Conservation (phyloP, 169 alveolate species). For the Ichthyophthirius multifiliis region DNA sequence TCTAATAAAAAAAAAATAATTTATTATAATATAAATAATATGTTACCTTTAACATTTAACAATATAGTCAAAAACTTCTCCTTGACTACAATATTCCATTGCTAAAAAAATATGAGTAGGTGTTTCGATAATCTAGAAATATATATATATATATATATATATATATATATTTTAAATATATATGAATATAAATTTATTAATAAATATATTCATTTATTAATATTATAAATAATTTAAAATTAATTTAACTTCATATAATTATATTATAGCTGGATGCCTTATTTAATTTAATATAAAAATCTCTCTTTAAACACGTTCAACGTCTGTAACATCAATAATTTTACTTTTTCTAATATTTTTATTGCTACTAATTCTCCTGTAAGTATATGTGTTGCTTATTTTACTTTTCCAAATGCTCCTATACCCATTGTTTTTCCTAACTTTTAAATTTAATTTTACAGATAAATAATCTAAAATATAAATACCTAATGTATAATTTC, state of each 20-base stretch:
- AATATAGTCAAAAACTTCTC: conserved; percentile 90
- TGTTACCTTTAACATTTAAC: conserved; percentile 73
- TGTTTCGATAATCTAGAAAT: conserved; percentile 43
- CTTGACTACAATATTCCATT: conserved; percentile 81
- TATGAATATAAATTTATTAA: neutral
- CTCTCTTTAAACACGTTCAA: conserved; percentile 72
- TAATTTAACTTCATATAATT: conserved; percentile 56
- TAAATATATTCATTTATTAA: neutral
- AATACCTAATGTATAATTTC: neutral
- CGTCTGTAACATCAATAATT: conserved; percentile 58
- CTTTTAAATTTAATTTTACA: neutral
- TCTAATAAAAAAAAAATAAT: neutral
- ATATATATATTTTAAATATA: neutral
- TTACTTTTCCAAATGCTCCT: conserved; percentile 96
- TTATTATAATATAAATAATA: neutral
- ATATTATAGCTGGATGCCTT: conserved; percentile 67
- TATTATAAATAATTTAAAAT: neutral
- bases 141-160: neutral
- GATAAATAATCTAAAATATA: no score
- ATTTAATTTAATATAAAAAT: conserved; percentile 63
- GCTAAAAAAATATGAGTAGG: conserved; percentile 57
- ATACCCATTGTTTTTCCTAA: conserved; percentile 90
- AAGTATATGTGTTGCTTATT: conserved; percentile 73
- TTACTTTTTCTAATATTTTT: conserved; percentile 57
- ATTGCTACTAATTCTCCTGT: conserved; percentile 78